These are phyloP conservation scores for Debaryomyces psychrophilus DNA, from an alignment of 1,139 yeast genomes.

Conservation along the genomic window DNA sequence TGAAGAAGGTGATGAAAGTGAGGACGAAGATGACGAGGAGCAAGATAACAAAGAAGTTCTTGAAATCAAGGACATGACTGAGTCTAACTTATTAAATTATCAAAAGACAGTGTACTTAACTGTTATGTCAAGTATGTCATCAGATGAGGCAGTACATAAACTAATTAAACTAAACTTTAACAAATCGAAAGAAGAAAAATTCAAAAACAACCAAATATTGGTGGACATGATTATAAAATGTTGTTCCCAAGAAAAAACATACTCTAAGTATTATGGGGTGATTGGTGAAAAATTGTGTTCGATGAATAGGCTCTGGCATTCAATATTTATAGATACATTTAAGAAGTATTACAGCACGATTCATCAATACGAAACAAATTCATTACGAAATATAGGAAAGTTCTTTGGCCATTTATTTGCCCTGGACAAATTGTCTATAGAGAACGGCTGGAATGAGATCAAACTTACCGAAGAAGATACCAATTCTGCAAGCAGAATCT, in stretches of 20 bases:
- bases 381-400: conserved; percentile 78
- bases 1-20: conserved; percentile 22
- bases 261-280: conserved; percentile 82
- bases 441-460: conserved; percentile 56
- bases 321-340: conserved; percentile 56
- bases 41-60: conserved; percentile 15
- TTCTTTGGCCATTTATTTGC: conserved; percentile 87
- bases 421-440: conserved; percentile 59
- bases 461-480: conserved; percentile 72
- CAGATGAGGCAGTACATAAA: conserved; percentile 93
- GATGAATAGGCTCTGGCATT: conserved; percentile 55
- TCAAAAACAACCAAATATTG: conserved; percentile 38
- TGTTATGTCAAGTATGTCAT: conserved; percentile 89
- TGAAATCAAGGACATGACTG: conserved; percentile 68
- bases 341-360: conserved; percentile 56
- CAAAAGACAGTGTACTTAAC: conserved; percentile 80
- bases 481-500: conserved; percentile 78
- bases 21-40: conserved; percentile 22
- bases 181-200: conserved; percentile 33
- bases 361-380: conserved; percentile 71
- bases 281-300: conserved; percentile 70
- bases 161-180: conserved; percentile 53
- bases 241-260: conserved; percentile 85
- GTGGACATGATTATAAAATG: conserved; percentile 81
- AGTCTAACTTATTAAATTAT: conserved; percentile 59